Percentiles rank a stretch among this genome's conserved stretches.
phyloP scores from a whole-genome alignment of 352 stramenopile species.

The Elongisporangium undulatum region DNA sequence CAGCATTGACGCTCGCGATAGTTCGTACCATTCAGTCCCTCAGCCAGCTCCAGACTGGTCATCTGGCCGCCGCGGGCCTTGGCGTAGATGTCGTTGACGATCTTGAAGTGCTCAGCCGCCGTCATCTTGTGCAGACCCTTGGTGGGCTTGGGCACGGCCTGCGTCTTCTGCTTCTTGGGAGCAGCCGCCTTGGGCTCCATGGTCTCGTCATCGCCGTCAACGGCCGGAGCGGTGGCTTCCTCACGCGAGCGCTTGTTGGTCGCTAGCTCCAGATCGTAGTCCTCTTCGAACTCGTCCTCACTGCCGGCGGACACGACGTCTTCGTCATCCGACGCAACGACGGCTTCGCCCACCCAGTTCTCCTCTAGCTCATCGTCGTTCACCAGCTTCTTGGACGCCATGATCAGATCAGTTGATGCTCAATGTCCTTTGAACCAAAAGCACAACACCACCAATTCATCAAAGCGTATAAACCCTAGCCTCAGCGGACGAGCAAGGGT shows the following conservation, averaged over 20 bases:
- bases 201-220: constrained; percentile 5
- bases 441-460: neutral
- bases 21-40: constrained; percentile 61
- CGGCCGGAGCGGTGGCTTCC: constrained; percentile 8
- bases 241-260: constrained; percentile 46
- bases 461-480: neutral
- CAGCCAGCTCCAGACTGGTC: constrained; percentile 77
- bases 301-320: constrained; percentile 56
- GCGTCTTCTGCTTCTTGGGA: constrained; percentile 8
- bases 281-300: constrained; percentile 82
- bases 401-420: neutral
- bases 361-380: constrained; percentile 68
- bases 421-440: neutral
- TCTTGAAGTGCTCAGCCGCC: constrained; percentile 67
- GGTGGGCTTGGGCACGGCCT: constrained; percentile 20
- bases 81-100: constrained; percentile 74
- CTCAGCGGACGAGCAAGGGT: neutral
- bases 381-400: neutral
- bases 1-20: neutral
- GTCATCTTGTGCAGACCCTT: constrained; percentile 84
- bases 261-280: constrained; percentile 52
- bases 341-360: constrained; percentile 48
- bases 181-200: constrained; percentile 2
- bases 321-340: constrained; percentile 36
- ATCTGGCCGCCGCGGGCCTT: constrained; percentile 76